A percentile compares a stretch with the other conserved stretches of the same genome.
These are phyloP conservation scores for Lichtheimia ramosa DNA, from an alignment of 371 early-diverging fungal genomes.

Conservation along the genomic window DNA sequence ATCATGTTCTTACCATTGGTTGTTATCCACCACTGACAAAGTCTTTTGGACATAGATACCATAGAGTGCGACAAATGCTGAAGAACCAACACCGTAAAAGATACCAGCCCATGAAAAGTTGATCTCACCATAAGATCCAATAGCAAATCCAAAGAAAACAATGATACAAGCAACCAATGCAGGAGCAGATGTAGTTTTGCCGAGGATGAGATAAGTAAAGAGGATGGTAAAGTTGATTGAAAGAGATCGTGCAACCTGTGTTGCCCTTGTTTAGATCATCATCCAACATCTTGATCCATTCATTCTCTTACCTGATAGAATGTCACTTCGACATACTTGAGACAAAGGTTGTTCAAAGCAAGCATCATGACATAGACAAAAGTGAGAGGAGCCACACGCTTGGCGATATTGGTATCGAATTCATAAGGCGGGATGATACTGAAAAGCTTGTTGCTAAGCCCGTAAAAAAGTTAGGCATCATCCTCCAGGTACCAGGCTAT, in stretches of 20 bases:
- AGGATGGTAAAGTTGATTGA: constrained; percentile 75
- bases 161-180: constrained; percentile 65
- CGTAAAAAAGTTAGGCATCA: background rate
- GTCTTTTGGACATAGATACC: constrained; percentile 80
- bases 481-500: too few species aligned
- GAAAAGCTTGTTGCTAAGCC: constrained; percentile 47
- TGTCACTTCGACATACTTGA: constrained; percentile 70
- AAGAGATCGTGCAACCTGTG: constrained; percentile 66
- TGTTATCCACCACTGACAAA: constrained; percentile 62
- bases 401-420: constrained; percentile 56
- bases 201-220: constrained; percentile 65
- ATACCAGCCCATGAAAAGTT: constrained; percentile 73
- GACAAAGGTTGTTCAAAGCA: constrained; percentile 69
- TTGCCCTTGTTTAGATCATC: background rate
- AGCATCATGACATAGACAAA: constrained; percentile 75
- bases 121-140: constrained; percentile 72
- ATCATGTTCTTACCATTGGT: constrained; percentile 58
- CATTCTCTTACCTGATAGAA: constrained; percentile 62
- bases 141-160: constrained; percentile 71
- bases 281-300: background rate
- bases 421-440: constrained; percentile 74
- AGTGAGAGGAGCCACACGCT: constrained; percentile 64
- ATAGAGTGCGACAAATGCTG: constrained; percentile 73
- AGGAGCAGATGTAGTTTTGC: constrained; percentile 53
- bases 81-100: constrained; percentile 68